Conservation (phyloP, 164 flowering plant genomes). For the Magnolia changhungtana region DNA sequence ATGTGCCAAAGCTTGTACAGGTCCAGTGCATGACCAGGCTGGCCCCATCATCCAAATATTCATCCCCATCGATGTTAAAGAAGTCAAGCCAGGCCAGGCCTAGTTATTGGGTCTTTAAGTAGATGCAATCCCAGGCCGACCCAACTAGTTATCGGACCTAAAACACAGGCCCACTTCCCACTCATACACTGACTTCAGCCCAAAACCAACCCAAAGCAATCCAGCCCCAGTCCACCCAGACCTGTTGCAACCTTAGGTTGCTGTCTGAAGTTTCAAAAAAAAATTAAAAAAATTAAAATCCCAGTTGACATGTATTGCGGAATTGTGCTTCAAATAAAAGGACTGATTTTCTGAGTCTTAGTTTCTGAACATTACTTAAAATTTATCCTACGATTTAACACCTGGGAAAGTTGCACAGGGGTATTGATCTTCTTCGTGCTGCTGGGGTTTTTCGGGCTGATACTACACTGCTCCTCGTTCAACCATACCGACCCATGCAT, state of each 20-base stretch:
- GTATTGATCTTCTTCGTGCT: slow-evolving; percentile 82
- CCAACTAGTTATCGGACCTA: not conserved
- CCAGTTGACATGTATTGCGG: no score
- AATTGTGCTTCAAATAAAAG: not conserved
- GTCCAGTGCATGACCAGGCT: not conserved
- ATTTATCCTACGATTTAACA: not conserved
- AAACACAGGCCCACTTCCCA: not conserved
- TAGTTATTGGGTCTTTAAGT: not conserved
- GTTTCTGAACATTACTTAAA: not conserved
- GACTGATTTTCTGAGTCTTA: not conserved
- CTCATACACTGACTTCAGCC: not conserved
- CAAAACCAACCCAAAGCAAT: not conserved
- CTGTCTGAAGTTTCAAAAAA: no score
- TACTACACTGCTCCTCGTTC: slow-evolving; percentile 74
- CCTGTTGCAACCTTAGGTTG: no score
- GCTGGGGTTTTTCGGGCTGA: slow-evolving; percentile 76
- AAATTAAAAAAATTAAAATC: no score
- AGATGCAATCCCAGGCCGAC: not conserved
- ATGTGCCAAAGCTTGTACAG: not conserved
- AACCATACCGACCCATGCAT: slow-evolving; percentile 65
- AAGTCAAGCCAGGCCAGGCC: not conserved
- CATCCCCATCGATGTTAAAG: not conserved
- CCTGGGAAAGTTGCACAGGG: slow-evolving; percentile 38
- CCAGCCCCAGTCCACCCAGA: not conserved
- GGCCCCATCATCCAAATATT: not conserved